Conservation (phyloP, 1,139 yeast genomes). For the Candida pseudocylindracea region DNA sequence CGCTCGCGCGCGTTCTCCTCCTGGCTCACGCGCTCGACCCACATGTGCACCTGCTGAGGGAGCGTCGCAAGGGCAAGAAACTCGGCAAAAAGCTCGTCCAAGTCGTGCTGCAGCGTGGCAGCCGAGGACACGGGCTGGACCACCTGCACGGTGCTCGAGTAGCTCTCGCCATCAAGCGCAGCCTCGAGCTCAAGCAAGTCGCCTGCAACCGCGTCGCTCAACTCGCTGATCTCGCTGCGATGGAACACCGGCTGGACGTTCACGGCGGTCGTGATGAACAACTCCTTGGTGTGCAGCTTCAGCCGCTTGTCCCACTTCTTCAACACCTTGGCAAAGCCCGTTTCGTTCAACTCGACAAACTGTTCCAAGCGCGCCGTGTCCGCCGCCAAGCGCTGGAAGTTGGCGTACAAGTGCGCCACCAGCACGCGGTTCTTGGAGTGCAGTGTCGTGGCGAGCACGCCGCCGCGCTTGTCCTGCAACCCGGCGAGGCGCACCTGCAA, state of each 20-base stretch:
- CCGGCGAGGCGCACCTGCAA: slow-evolving; percentile 58
- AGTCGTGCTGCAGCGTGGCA: slow-evolving; percentile 7
- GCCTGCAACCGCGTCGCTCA: slow-evolving; percentile 65
- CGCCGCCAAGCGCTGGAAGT: slow-evolving; percentile 72
- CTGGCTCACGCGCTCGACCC: slow-evolving; percentile 26
- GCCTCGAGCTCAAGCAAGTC: slow-evolving; percentile 72
- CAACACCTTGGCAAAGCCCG: slow-evolving; percentile 85
- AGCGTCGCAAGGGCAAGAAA: slow-evolving; percentile 36
- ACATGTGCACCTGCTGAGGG: slow-evolving; percentile 12
- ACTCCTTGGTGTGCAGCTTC: slow-evolving; percentile 81
- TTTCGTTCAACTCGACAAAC: slow-evolving; percentile 81
- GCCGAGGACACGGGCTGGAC: background rate
- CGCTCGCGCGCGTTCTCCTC: slow-evolving; percentile 8
- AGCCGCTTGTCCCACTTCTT: slow-evolving; percentile 97
- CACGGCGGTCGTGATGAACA: slow-evolving; percentile 78
- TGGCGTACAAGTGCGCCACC: slow-evolving; percentile 46
- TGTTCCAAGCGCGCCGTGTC: slow-evolving; percentile 79
- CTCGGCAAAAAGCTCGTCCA: slow-evolving; percentile 46
- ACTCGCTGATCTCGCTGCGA: slow-evolving; percentile 62
- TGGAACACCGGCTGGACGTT: slow-evolving; percentile 95
- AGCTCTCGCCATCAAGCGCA: slow-evolving; percentile 50
- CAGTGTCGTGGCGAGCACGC: slow-evolving; percentile 20
- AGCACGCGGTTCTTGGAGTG: slow-evolving; percentile 13
- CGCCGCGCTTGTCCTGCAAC: slow-evolving; percentile 47
- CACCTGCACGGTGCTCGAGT: background rate